phyloP scores from a whole-genome alignment of 441 rosid genomes.

The Daphne laureola region DNA sequence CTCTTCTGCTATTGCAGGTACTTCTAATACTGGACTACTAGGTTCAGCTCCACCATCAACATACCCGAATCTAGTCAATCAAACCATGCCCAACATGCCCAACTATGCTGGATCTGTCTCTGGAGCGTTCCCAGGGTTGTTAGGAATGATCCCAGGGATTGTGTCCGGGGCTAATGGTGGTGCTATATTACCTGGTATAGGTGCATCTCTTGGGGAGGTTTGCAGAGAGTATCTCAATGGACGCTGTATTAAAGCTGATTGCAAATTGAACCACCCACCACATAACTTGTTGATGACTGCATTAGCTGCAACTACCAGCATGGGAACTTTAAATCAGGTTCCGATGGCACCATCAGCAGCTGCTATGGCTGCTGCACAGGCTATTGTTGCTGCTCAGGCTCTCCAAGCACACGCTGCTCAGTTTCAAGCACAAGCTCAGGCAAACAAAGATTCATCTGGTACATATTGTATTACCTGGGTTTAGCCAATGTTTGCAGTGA shows the following conservation, averaged over 20 bases:
- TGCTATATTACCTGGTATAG: slow-evolving; percentile 90
- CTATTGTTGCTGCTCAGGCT: slow-evolving; percentile 97
- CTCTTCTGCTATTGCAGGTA: slow-evolving; percentile 36
- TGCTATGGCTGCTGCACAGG: slow-evolving; percentile 99
- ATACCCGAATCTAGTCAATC: slow-evolving; percentile 74
- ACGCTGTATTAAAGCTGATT: slow-evolving; percentile 68
- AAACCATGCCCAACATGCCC: slow-evolving; percentile 99
- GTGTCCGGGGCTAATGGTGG: slow-evolving; percentile 90
- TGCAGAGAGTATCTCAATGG: slow-evolving; percentile 94
- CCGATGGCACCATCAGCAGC: slow-evolving; percentile 99
- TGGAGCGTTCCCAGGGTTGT: slow-evolving; percentile 83
- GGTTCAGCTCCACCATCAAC: slow-evolving; percentile 72
- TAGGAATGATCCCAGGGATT: slow-evolving; percentile 95
- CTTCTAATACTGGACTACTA: slow-evolving; percentile 68
- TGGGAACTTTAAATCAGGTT: slow-evolving; percentile 86
- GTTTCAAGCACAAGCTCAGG: slow-evolving; percentile 80
- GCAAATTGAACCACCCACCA: slow-evolving; percentile 91
- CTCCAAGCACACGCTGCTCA: slow-evolving; percentile 99
- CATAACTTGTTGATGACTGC: slow-evolving; percentile 91
- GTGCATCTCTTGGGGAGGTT: slow-evolving; percentile 95
- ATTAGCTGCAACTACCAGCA: slow-evolving; percentile 78
- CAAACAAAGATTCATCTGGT: slow-evolving; percentile 73
- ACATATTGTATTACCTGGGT: slow-evolving; percentile 6
- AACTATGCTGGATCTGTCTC: slow-evolving; percentile 94
- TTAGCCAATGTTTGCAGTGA: neutral